Evolutionary conservation across 2,329 filamentous ascomycete genomes (phyloP).

Genomic region (Monosporascus sp.): DNA sequence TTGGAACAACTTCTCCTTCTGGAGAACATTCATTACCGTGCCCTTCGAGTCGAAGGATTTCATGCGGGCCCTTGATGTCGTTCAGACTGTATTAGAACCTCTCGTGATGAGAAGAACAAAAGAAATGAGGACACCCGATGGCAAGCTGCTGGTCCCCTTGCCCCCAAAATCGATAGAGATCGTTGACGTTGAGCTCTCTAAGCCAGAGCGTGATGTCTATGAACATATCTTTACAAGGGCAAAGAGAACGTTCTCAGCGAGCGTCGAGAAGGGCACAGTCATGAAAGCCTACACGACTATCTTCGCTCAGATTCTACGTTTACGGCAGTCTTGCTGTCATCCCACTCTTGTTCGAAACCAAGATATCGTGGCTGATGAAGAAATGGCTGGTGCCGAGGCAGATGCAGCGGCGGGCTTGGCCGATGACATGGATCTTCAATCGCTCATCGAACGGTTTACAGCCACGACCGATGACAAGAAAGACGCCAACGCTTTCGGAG

Average conservation of each 20-base stretch:
- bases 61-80: constrained; percentile 86
- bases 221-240: constrained; percentile 81
- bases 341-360: constrained; percentile 83
- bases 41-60: constrained; percentile 96
- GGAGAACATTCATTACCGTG: constrained; percentile 97
- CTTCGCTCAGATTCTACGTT: constrained; percentile 88
- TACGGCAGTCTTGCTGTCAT: constrained; percentile 92
- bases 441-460: constrained; percentile 79
- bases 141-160: constrained; percentile 67
- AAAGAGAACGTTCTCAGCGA: constrained; percentile 77
- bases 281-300: constrained; percentile 96
- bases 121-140: constrained; percentile 93
- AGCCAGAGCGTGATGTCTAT: constrained; percentile 84
- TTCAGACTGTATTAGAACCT: constrained; percentile 93
- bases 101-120: constrained; percentile 94
- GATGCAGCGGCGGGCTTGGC: constrained; percentile 76
- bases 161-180: constrained; percentile 80
- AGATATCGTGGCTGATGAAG: constrained; percentile 79
- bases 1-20: constrained; percentile 98
- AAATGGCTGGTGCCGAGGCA: constrained; percentile 70
- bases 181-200: constrained; percentile 78
- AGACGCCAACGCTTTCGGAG: constrained; percentile 68
- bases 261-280: constrained; percentile 84
- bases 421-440: constrained; percentile 93
- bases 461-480: constrained; percentile 56